phyloP scores from a whole-genome alignment of 1,284 basidiomycete genomes.

The Fomitopsis pinicola region DNA sequence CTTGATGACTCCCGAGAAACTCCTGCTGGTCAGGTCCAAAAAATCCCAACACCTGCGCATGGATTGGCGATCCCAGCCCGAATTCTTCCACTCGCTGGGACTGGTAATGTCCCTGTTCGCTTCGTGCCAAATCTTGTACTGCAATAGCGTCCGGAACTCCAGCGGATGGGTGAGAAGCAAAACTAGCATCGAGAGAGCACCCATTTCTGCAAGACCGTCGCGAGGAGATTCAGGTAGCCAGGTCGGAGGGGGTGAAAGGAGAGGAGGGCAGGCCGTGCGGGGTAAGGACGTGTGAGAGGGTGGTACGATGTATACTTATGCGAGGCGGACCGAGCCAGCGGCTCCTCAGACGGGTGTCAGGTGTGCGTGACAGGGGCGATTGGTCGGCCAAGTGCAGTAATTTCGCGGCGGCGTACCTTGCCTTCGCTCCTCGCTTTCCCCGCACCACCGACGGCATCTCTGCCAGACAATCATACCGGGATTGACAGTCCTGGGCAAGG shows the following conservation, averaged over 20 bases:
- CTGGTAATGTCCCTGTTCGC: conserved; percentile 77
- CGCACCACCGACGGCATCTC: neutral
- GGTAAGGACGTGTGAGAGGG: neutral
- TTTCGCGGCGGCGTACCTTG: neutral
- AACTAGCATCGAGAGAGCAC: conserved; percentile 38
- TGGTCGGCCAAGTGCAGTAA: neutral
- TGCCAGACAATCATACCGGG: neutral
- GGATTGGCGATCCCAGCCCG: conserved; percentile 76
- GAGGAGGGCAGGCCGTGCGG: neutral
- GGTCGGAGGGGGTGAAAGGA: conserved; percentile 1
- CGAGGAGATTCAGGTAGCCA: neutral
- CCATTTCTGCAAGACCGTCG: conserved; percentile 23
- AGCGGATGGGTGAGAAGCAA: conserved; percentile 70
- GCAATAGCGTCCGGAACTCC: conserved; percentile 76
- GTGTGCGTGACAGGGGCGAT: conserved; percentile 6
- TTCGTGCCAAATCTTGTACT: conserved; percentile 79
- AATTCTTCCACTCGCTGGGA: conserved; percentile 63
- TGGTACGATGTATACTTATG: conserved; percentile 7
- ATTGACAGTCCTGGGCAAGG: neutral
- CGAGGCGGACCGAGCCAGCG: neutral
- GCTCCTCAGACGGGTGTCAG: neutral
- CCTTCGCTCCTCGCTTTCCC: neutral
- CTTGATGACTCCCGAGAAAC: conserved; percentile 94
- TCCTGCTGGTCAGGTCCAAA: conserved; percentile 85
- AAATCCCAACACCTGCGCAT: conserved; percentile 94